Evolutionary conservation across 2,329 filamentous ascomycete genomes (phyloP).

Genomic region (Emericellopsis cladophorae): DNA sequence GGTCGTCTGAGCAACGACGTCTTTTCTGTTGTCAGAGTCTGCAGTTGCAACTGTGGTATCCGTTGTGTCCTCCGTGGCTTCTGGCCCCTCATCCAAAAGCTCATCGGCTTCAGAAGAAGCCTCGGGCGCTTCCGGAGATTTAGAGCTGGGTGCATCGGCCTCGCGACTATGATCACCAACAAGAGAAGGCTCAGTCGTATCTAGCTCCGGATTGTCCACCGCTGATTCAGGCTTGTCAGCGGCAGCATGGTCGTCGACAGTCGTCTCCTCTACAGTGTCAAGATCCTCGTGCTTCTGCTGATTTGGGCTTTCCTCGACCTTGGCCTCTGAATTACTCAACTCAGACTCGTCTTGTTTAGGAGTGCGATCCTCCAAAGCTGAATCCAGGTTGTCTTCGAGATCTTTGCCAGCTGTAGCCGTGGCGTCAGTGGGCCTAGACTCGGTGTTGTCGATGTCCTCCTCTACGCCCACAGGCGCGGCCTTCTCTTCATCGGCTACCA

Average conservation of each 20-base stretch:
- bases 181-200: constrained; percentile 1
- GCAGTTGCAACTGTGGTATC: background rate
- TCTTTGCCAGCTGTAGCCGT: background rate
- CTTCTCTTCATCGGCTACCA: constrained; percentile 1
- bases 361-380: too few relatives aligned
- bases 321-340: background rate
- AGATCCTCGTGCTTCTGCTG: background rate
- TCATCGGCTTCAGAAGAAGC: background rate
- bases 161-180: constrained; percentile 4
- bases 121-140: background rate
- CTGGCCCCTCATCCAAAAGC: background rate
- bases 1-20: too few relatives aligned
- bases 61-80: background rate
- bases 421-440: constrained; percentile 3
- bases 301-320: background rate
- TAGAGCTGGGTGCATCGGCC: constrained; percentile 3
- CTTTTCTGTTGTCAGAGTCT: background rate
- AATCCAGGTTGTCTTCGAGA: too few relatives aligned
- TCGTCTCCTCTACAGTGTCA: background rate
- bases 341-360: too few relatives aligned
- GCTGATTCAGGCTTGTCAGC: background rate
- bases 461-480: constrained; percentile 1
- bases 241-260: background rate
- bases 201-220: constrained; percentile 1
- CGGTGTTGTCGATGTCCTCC: constrained; percentile 4